These are phyloP conservation scores for Angomonas deanei DNA, from an alignment of 208 protist genomes.

Conservation along the genomic window DNA sequence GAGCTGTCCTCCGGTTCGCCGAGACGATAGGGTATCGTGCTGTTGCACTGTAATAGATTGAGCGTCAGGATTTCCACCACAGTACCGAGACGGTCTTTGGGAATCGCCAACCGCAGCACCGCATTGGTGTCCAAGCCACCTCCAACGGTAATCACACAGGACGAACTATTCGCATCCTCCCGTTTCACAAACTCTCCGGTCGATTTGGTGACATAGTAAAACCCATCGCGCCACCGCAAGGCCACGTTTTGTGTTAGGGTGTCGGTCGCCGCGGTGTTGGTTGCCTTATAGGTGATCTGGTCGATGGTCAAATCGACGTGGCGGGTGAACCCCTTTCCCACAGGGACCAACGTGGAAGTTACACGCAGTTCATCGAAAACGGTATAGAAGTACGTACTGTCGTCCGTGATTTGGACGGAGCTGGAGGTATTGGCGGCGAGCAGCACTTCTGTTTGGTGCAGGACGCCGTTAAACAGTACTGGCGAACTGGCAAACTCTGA, in stretches of 20 bases:
- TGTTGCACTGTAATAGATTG: background rate
- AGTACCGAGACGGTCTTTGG: no score
- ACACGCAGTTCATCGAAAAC: constrained; percentile 8
- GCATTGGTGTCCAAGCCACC: no score
- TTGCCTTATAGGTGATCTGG: background rate
- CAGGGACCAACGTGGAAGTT: background rate
- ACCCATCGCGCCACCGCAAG: background rate
- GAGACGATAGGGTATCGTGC: background rate
- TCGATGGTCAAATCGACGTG: background rate
- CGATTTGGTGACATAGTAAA: background rate
- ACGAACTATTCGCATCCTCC: no score
- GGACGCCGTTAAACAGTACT: constrained; percentile 11
- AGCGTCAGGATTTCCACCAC: background rate
- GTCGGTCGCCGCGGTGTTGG: background rate
- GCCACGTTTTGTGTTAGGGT: background rate
- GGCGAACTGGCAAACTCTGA: no score
- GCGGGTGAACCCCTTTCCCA: background rate
- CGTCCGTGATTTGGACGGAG: constrained; percentile 23
- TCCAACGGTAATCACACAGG: no score
- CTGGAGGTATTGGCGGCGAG: constrained; percentile 23
- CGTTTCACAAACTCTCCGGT: no score
- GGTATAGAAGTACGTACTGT: constrained; percentile 28
- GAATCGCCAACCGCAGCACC: no score
- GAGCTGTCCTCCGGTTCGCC: background rate
- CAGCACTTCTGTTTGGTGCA: constrained; percentile 27